A percentile compares a stretch with the other conserved stretches of the same genome.
Conservation (phyloP, 495 filamentous ascomycete species). For the Lasiosphaeriaceae sp. region DNA sequence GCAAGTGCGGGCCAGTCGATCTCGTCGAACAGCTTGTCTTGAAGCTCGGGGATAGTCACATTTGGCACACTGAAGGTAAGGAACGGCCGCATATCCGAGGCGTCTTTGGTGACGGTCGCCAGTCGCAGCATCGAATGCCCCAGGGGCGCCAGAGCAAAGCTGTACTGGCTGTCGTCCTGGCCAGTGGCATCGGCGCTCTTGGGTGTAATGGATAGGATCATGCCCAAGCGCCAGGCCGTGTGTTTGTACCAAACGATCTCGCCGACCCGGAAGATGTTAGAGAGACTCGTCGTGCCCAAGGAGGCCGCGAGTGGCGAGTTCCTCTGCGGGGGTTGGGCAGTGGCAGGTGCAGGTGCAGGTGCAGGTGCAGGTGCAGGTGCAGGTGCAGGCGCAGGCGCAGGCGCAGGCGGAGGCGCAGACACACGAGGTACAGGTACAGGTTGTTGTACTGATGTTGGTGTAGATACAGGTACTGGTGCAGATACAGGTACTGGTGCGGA, state of each 20-base stretch:
- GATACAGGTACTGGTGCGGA: neutral
- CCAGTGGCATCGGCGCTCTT: conserved; percentile 1
- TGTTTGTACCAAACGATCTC: conserved; percentile 43
- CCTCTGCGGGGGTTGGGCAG: conserved; percentile 4
- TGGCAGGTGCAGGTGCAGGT: conserved; percentile 6
- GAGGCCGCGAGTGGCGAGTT: neutral
- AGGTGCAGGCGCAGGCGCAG: conserved; percentile 1
- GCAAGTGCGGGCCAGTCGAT: conserved; percentile 27
- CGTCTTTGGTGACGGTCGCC: conserved; percentile 22
- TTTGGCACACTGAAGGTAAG: conserved; percentile 42
- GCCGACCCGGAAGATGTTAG: conserved; percentile 36
- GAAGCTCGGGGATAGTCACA: conserved; percentile 16
- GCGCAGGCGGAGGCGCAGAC: neutral
- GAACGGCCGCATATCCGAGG: conserved; percentile 42
- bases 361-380: neutral
- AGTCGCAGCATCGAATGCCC: conserved; percentile 22
- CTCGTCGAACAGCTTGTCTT: conserved; percentile 21
- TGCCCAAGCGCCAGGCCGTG: conserved; percentile 35
- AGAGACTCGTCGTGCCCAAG: conserved; percentile 21
- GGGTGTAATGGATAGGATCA: conserved; percentile 25
- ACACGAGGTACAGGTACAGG: neutral
- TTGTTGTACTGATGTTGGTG: conserved; percentile 3
- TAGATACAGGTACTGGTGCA: conserved; percentile 4
- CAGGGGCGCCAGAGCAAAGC: conserved; percentile 24
- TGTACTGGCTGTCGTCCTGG: conserved; percentile 16